Conservation (phyloP, 2,329 filamentous ascomycete species). For the Byssothecium circinans region DNA sequence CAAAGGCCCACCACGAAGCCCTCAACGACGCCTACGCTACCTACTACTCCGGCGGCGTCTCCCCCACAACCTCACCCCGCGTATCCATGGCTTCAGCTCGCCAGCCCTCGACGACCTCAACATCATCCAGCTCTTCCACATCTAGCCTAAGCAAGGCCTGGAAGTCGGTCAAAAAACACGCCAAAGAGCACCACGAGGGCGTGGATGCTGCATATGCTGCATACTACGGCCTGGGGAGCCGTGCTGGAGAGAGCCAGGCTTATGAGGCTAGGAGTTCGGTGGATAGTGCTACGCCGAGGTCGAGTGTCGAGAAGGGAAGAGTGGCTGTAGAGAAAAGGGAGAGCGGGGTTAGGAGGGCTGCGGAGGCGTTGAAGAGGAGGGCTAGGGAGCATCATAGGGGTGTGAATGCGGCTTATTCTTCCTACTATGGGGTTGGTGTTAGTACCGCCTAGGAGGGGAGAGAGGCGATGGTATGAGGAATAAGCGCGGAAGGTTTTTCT, state of each 20-base stretch:
- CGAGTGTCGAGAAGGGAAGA: not conserved
- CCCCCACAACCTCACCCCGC: conserved; percentile 11
- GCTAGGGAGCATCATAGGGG: conserved; percentile 35
- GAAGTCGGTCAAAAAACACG: conserved; percentile 34
- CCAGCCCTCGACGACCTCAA: conserved; percentile 16
- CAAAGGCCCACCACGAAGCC: conserved; percentile 36
- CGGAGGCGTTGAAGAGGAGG: conserved; percentile 29
- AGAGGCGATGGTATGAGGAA: too few relatives aligned
- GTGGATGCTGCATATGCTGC: conserved; percentile 32
- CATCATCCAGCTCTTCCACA: conserved; percentile 12
- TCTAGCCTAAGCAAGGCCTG: conserved; percentile 26
- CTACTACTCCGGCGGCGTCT: conserved; percentile 21
- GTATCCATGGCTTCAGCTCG: conserved; percentile 18
- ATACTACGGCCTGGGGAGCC: conserved; percentile 25
- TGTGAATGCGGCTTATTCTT: conserved; percentile 26
- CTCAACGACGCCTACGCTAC: conserved; percentile 30
- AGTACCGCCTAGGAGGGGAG: too few relatives aligned
- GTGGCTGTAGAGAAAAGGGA: conserved; percentile 1
- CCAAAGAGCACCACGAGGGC: conserved; percentile 20
- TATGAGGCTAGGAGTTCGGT: not conserved
- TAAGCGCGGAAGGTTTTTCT: not conserved
- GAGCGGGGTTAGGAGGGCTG: conserved; percentile 28
- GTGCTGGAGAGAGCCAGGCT: not conserved
- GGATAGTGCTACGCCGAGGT: not conserved
- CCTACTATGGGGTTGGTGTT: conserved; percentile 8